phyloP scores from a whole-genome alignment of 768 basidiomycete genomes.

The Lactarius hatsudake region DNA sequence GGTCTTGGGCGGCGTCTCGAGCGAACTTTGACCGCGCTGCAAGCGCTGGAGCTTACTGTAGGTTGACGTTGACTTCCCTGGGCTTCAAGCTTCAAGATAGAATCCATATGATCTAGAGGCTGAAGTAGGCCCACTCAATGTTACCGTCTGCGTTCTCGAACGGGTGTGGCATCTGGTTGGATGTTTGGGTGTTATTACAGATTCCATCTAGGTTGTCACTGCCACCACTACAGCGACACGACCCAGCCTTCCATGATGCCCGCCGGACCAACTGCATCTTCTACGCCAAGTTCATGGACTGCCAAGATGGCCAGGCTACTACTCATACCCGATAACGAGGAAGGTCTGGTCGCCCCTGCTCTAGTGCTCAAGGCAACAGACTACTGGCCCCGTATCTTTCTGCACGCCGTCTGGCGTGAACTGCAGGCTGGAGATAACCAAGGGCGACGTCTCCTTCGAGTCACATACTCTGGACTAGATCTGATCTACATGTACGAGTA shows the following conservation, averaged over 20 bases:
- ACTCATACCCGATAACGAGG: neutral
- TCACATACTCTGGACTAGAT: slow-evolving; percentile 14
- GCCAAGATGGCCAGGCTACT: slow-evolving; percentile 1
- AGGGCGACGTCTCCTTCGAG: slow-evolving; percentile 12
- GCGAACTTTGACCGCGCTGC: too few relatives aligned
- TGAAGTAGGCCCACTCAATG: too few relatives aligned
- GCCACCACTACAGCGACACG: neutral
- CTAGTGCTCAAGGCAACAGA: slow-evolving; percentile 3
- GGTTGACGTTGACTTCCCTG: too few relatives aligned
- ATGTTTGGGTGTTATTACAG: neutral
- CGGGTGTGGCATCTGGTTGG: too few relatives aligned
- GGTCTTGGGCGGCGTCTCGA: too few relatives aligned
- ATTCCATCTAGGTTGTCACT: neutral
- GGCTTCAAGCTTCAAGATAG: too few relatives aligned
- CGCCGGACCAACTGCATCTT: neutral
- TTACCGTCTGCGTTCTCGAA: too few relatives aligned
- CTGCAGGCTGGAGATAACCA: slow-evolving; percentile 1
- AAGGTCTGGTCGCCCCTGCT: neutral
- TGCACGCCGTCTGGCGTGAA: slow-evolving; percentile 11
- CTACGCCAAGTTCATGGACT: neutral
- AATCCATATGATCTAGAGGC: too few relatives aligned
- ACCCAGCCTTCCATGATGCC: neutral
- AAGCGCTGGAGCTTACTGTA: too few relatives aligned
- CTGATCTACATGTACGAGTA: slow-evolving; percentile 11
- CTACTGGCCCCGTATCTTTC: slow-evolving; percentile 13